Percentiles rank a stretch among this genome's conserved stretches.
Conservation (phyloP, 2,329 filamentous ascomycete species). For the Neopestalotiopsis sp. region DNA sequence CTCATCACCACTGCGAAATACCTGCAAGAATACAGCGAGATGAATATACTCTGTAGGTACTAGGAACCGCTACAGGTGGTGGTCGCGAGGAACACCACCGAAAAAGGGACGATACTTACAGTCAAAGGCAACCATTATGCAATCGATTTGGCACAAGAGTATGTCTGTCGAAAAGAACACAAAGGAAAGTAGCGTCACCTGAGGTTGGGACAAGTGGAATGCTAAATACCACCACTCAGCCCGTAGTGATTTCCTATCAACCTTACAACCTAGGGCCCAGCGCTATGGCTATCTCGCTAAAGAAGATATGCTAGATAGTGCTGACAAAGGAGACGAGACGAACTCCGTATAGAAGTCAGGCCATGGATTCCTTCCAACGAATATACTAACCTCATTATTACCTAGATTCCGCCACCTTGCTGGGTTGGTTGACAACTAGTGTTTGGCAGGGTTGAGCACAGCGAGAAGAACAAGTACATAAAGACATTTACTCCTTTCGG, state of each 20-base stretch:
- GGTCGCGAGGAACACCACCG: not conserved
- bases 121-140: not conserved
- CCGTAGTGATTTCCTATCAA: not conserved
- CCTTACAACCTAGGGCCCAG: too few relatives aligned
- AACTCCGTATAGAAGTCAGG: too few relatives aligned
- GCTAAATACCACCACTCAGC: not conserved
- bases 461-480: too few relatives aligned
- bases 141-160: not conserved
- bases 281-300: not conserved
- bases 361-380: not conserved
- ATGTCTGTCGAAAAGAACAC: not conserved
- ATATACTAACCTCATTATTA: not conserved
- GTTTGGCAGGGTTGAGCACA: too few relatives aligned
- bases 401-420: not conserved
- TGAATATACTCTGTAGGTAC: not conserved
- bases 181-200: not conserved
- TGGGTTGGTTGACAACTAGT: not conserved
- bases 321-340: not conserved
- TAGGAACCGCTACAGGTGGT: too few relatives aligned
- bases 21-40: not conserved
- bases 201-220: too few relatives aligned
- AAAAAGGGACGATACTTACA: not conserved
- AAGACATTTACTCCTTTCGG: too few relatives aligned
- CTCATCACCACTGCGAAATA: not conserved
- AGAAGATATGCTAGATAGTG: not conserved